phyloP scores from a whole-genome alignment of 2,329 filamentous ascomycete genomes.

The Aureobasidium sp. region DNA sequence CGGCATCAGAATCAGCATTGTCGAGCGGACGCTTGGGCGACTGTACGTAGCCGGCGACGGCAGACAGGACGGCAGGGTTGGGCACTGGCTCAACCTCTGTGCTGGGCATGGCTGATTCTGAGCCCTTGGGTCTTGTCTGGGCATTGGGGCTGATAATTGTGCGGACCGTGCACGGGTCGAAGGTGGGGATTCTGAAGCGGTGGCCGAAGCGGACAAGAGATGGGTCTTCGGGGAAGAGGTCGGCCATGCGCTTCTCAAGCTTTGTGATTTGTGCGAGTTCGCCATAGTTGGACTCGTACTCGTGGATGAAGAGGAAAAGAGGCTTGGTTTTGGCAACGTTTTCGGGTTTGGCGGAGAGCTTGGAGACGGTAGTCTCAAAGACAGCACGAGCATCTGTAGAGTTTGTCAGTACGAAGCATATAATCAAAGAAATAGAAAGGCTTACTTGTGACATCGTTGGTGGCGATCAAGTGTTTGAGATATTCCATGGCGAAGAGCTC shows the following conservation, averaged over 20 bases:
- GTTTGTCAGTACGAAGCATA: slow-evolving; percentile 17
- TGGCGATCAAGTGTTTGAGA: slow-evolving; percentile 85
- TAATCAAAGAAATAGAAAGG: slow-evolving; percentile 24
- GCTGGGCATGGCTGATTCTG: slow-evolving; percentile 7
- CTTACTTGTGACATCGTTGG: slow-evolving; percentile 89
- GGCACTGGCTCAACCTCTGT: slow-evolving; percentile 14
- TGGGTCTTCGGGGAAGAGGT: slow-evolving; percentile 86
- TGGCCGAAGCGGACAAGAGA: slow-evolving; percentile 67
- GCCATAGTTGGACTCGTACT: slow-evolving; percentile 90
- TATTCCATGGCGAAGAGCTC: slow-evolving; percentile 93
- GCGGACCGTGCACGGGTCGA: slow-evolving; percentile 75
- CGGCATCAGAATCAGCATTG: slow-evolving; percentile 63
- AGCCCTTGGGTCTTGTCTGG: slow-evolving; percentile 56
- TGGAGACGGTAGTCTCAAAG: slow-evolving; percentile 88
- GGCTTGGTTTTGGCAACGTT: slow-evolving; percentile 69
- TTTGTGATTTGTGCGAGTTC: slow-evolving; percentile 86
- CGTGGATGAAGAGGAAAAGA: slow-evolving; percentile 86
- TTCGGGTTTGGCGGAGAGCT: slow-evolving; percentile 70
- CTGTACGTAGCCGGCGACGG: slow-evolving; percentile 24
- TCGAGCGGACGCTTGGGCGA: slow-evolving; percentile 44
- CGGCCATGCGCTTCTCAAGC: slow-evolving; percentile 84
- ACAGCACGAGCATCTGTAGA: slow-evolving; percentile 78
- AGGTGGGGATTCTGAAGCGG: slow-evolving; percentile 63
- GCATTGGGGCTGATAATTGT: slow-evolving; percentile 76
- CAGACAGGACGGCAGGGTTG: slow-evolving; percentile 21